phyloP scores from a whole-genome alignment of 108 stramenopile genomes.

The Skeletonema grethae region DNA sequence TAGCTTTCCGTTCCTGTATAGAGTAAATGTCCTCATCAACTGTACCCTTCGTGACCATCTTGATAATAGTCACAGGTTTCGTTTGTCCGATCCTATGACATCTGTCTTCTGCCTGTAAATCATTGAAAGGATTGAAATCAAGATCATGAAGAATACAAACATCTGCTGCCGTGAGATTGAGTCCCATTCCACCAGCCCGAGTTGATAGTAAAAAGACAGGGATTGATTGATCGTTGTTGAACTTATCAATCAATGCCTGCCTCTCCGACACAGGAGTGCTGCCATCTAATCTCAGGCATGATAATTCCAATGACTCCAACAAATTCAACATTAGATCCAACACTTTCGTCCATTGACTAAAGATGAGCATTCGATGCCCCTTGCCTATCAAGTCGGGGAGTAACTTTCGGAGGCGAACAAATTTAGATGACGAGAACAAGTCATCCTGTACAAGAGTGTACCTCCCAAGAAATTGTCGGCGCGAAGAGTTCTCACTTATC shows the following conservation, averaged over 20 bases:
- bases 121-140: conserved; percentile 97
- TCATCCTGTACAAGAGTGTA: conserved; percentile 63
- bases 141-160: conserved; percentile 96
- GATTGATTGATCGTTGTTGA: conserved; percentile 66
- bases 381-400: conserved; percentile 56
- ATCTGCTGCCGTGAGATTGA: conserved; percentile 93
- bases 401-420: conserved; percentile 58
- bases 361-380: conserved; percentile 78
- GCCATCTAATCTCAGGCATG: conserved; percentile 82
- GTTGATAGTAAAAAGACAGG: conserved; percentile 86
- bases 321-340: conserved; percentile 85
- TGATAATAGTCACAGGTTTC: conserved; percentile 73
- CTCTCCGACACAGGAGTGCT: conserved; percentile 68
- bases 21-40: conserved; percentile 83
- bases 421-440: conserved; percentile 81
- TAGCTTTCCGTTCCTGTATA: conserved; percentile 81
- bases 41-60: conserved; percentile 72
- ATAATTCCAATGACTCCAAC: conserved; percentile 63
- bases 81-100: conserved; percentile 81
- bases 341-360: conserved; percentile 89
- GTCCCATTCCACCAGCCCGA: conserved; percentile 76
- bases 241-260: conserved; percentile 77
- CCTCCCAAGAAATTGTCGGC: conserved; percentile 49
- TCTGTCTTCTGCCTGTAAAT: conserved; percentile 93
- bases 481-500: conserved; percentile 64